Evolutionary conservation across 1,139 yeast genomes (phyloP).

Genomic region (Pichia cactophila): DNA sequence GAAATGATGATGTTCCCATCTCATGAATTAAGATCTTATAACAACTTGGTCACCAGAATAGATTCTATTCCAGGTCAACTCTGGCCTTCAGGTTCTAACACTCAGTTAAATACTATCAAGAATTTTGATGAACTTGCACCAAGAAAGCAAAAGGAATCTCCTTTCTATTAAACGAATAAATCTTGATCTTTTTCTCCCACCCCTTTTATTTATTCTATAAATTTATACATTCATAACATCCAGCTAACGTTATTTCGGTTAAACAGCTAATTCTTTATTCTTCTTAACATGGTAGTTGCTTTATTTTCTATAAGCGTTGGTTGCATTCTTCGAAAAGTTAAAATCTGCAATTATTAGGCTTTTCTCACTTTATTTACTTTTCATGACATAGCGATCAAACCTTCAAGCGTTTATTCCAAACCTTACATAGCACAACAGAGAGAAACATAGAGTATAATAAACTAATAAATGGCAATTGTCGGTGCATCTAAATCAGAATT

Average conservation of each 20-base stretch:
- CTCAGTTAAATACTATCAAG: constrained; percentile 22
- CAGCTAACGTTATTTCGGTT: background rate
- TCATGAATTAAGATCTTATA: constrained; percentile 16
- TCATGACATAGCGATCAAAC: background rate
- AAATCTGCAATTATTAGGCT: background rate
- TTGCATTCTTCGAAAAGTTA: too few species aligned
- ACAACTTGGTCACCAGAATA: constrained; percentile 20
- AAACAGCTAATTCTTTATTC: too few species aligned
- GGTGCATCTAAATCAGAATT: constrained; percentile 64
- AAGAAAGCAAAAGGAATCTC: constrained; percentile 25
- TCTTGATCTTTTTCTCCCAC: background rate
- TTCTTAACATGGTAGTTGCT: too few species aligned
- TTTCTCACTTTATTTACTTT: background rate
- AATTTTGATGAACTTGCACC: constrained; percentile 25
- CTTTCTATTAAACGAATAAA: constrained; percentile 13
- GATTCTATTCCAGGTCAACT: constrained; percentile 27
- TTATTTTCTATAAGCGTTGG: too few species aligned
- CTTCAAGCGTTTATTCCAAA: too few species aligned
- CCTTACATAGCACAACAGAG: background rate
- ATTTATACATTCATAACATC: background rate
- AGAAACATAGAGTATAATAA: too few species aligned
- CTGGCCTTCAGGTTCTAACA: constrained; percentile 22
- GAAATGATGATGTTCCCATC: constrained; percentile 18
- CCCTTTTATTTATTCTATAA: background rate
- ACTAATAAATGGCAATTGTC: constrained; percentile 3